Evolutionary conservation across 2,329 filamentous ascomycete species (phyloP).

Genomic region (Penicillium sp.): DNA sequence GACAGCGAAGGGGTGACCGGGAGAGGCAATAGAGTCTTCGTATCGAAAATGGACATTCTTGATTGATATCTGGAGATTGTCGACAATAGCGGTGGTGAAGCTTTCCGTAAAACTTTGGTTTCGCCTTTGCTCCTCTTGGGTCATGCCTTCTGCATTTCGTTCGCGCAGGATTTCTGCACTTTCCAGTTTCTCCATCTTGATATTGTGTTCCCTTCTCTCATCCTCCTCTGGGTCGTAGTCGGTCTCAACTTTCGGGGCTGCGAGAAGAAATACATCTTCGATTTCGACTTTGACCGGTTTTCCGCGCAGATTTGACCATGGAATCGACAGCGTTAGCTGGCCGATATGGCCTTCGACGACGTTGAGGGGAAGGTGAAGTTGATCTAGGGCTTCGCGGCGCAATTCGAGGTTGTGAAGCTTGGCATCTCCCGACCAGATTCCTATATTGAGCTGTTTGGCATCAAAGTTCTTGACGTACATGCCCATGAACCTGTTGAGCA

Average conservation of each 20-base stretch:
- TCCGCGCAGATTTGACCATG: slow-evolving; percentile 93
- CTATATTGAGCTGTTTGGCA: slow-evolving; percentile 93
- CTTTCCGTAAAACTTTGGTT: slow-evolving; percentile 97
- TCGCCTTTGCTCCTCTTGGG: slow-evolving; percentile 91
- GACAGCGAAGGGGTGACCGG: slow-evolving; percentile 89
- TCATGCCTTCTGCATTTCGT: slow-evolving; percentile 86
- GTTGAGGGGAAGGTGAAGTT: slow-evolving; percentile 93
- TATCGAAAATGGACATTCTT: slow-evolving; percentile 99
- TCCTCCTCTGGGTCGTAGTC: slow-evolving; percentile 93
- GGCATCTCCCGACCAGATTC: slow-evolving; percentile 98
- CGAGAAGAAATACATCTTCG: slow-evolving; percentile 92
- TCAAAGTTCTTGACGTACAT: slow-evolving; percentile 99
- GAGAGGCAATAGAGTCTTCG: slow-evolving; percentile 93
- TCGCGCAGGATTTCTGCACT: slow-evolving; percentile 94
- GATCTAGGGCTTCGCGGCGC: slow-evolving; percentile 89
- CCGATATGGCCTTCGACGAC: slow-evolving; percentile 94
- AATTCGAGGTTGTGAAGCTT: slow-evolving; percentile 91
- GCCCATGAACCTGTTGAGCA: slow-evolving; percentile 98
- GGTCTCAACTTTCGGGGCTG: slow-evolving; percentile 91
- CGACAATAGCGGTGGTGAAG: slow-evolving; percentile 90
- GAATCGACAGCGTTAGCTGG: slow-evolving; percentile 85
- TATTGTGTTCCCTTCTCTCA: slow-evolving; percentile 74
- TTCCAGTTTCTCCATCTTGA: slow-evolving; percentile 99
- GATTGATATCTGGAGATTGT: slow-evolving; percentile 95
- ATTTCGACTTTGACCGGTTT: slow-evolving; percentile 94